Evolutionary conservation across 2,329 filamentous ascomycete species (phyloP).

Genomic region (Sporothrix variecibatus): DNA sequence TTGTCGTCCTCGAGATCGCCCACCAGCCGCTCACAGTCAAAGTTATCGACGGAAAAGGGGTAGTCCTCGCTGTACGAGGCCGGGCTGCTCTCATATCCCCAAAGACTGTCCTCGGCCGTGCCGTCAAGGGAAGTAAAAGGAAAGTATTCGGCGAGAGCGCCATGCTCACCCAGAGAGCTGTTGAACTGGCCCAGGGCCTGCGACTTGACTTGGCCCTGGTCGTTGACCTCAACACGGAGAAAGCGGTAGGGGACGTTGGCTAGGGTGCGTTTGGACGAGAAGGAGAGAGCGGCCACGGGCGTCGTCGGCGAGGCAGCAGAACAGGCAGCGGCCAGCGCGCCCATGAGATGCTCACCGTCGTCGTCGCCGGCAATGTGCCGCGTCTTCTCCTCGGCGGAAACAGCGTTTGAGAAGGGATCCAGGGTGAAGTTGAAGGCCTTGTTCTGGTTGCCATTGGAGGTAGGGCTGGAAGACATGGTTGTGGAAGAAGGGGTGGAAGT

Average conservation of each 20-base stretch:
- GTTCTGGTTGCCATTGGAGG: not conserved
- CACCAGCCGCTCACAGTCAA: constrained; percentile 28
- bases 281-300: not conserved
- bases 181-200: not conserved
- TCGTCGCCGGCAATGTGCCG: constrained; percentile 25
- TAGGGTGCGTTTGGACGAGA: constrained; percentile 9
- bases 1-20: constrained; percentile 25
- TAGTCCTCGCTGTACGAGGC: constrained; percentile 16
- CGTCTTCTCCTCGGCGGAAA: constrained; percentile 2
- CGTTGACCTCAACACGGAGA: constrained; percentile 26
- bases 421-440: not conserved
- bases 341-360: constrained; percentile 26
- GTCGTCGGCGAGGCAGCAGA: not conserved
- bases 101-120: not conserved
- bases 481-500: not conserved
- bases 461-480: not conserved
- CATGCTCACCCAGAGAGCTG: not conserved
- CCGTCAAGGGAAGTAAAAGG: not conserved
- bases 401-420: constrained; percentile 22
- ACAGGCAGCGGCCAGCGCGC: constrained; percentile 14
- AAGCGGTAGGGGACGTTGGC: constrained; percentile 27
- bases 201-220: not conserved
- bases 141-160: constrained; percentile 24
- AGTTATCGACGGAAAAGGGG: constrained; percentile 30
- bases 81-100: constrained; percentile 7